phyloP scores from a whole-genome alignment of 1,284 basidiomycete genomes.

The Ustilago crameri region DNA sequence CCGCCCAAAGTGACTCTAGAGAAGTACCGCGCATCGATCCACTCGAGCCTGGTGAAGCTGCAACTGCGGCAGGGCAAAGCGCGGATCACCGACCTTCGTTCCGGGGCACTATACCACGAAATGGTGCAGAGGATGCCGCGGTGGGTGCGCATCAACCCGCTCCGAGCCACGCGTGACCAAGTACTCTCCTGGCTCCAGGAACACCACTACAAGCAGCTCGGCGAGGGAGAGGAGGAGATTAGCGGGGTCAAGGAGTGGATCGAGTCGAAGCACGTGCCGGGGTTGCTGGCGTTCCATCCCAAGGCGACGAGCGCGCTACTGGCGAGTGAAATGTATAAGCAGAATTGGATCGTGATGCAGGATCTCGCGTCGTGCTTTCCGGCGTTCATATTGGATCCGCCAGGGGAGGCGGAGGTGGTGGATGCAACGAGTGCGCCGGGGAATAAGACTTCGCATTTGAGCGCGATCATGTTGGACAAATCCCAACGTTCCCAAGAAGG shows the following conservation, averaged over 20 bases:
- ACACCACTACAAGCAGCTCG: slow-evolving; percentile 47
- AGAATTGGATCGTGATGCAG: slow-evolving; percentile 88
- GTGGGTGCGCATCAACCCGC: slow-evolving; percentile 62
- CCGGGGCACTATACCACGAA: slow-evolving; percentile 49
- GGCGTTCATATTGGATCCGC: slow-evolving; percentile 74
- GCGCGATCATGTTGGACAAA: slow-evolving; percentile 73
- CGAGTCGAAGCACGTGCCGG: slow-evolving; percentile 75
- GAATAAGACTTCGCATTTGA: slow-evolving; percentile 95
- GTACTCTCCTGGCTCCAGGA: slow-evolving; percentile 74
- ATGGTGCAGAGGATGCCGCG: slow-evolving; percentile 56
- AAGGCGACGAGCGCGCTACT: slow-evolving; percentile 56
- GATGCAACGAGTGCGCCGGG: slow-evolving; percentile 97
- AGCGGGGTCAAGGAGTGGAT: slow-evolving; percentile 61
- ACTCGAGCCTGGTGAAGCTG: slow-evolving; percentile 82
- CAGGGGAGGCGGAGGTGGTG: slow-evolving; percentile 72
- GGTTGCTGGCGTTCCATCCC: slow-evolving; percentile 82
- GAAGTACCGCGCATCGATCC: slow-evolving; percentile 86
- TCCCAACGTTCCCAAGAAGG: not conserved
- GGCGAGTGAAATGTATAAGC: slow-evolving; percentile 72
- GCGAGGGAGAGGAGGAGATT: slow-evolving; percentile 33
- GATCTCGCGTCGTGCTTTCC: slow-evolving; percentile 99
- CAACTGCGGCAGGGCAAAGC: slow-evolving; percentile 73
- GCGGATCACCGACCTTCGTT: slow-evolving; percentile 52
- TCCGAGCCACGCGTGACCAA: slow-evolving; percentile 66
- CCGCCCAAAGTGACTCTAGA: slow-evolving; percentile 55